Conservation (phyloP, 73 alveolate genomes). For the Tetrahymena borealis region DNA sequence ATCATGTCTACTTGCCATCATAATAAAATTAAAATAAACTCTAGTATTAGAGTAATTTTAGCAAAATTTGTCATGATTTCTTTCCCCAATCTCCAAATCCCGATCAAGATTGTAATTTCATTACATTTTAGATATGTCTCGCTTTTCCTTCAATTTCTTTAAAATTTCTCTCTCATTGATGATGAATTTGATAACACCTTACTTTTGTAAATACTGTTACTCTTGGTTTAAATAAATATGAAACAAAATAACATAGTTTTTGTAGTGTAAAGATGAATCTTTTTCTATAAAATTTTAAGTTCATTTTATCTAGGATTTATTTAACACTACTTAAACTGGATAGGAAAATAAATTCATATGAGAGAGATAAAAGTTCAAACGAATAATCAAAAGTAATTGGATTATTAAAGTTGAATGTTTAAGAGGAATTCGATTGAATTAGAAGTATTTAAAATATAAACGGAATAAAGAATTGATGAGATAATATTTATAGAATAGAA, state of each 20-base stretch:
- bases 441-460: no score
- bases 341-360: background rate
- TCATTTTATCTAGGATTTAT: background rate
- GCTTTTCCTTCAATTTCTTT: background rate
- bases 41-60: background rate
- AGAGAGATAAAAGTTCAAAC: background rate
- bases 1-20: background rate
- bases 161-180: background rate
- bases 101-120: background rate
- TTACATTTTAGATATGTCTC: background rate
- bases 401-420: background rate
- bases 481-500: no score
- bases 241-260: background rate
- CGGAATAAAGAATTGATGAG: no score
- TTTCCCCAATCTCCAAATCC: background rate
- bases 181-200: background rate
- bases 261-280: background rate
- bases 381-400: background rate
- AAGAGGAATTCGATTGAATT: no score
- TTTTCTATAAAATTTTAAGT: background rate
- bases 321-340: background rate
- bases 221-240: background rate
- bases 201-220: background rate
- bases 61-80: background rate
- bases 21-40: background rate